These are phyloP conservation scores for Neoboletus magnificus DNA, from an alignment of 768 basidiomycete species.

Conservation along the genomic window DNA sequence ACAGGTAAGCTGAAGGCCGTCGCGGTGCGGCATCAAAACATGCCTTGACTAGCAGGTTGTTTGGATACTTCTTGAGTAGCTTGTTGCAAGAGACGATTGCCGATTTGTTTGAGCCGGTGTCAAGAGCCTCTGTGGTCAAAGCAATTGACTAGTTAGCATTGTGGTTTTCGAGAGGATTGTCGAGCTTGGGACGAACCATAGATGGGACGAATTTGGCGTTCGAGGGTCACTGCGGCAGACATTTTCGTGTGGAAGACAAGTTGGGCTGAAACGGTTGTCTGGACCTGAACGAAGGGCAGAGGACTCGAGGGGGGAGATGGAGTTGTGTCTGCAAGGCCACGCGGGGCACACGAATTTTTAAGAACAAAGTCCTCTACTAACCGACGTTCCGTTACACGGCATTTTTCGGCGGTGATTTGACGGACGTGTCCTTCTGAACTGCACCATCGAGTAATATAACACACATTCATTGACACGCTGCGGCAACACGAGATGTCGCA, in stretches of 20 bases:
- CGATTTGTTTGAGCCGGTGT: slow-evolving; percentile 83
- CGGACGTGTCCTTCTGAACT: not conserved
- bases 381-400: slow-evolving; percentile 28
- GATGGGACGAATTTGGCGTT: slow-evolving; percentile 82
- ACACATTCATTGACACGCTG: not conserved
- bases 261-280: not conserved
- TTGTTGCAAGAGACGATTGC: slow-evolving; percentile 85
- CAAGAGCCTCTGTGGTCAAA: slow-evolving; percentile 64
- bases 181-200: slow-evolving; percentile 55
- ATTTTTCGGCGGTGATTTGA: slow-evolving; percentile 22
- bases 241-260: slow-evolving; percentile 29
- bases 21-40: not conserved
- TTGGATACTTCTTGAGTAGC: slow-evolving; percentile 80
- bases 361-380: slow-evolving; percentile 12
- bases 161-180: not conserved
- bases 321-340: slow-evolving; percentile 1
- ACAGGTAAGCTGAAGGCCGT: slow-evolving; percentile 4
- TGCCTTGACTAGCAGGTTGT: slow-evolving; percentile 70
- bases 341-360: slow-evolving; percentile 25
- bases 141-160: slow-evolving; percentile 2
- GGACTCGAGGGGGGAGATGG: not conserved
- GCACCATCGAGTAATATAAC: not conserved
- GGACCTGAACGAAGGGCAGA: slow-evolving; percentile 3
- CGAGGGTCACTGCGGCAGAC: slow-evolving; percentile 54
- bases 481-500: slow-evolving; percentile 39